Evolutionary conservation across 2,329 filamentous ascomycete genomes (phyloP).

Genomic region (Nemania sp.): DNA sequence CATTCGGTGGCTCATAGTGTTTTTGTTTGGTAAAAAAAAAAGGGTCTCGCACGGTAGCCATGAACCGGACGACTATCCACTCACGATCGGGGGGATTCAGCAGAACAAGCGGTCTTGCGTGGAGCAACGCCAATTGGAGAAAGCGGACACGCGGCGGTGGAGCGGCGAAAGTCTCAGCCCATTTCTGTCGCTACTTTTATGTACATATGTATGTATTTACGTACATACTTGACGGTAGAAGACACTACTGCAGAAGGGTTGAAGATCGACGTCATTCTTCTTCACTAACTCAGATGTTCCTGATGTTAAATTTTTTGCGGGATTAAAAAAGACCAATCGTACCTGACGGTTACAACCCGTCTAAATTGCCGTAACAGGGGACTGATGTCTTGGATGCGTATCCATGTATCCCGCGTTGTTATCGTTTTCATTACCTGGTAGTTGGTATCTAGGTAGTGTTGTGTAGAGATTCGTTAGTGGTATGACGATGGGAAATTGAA

Average conservation of each 20-base stretch:
- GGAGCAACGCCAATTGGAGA: conserved; percentile 10
- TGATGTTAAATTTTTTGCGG: conserved; percentile 15
- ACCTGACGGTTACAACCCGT: not conserved
- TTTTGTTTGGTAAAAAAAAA: not conserved
- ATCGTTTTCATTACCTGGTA: not conserved
- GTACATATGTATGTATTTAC: too few species aligned
- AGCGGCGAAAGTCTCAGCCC: conserved; percentile 10
- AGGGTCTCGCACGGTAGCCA: not conserved
- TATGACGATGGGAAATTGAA: not conserved
- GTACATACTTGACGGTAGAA: too few species aligned
- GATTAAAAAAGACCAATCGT: conserved; percentile 25
- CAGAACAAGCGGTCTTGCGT: not conserved
- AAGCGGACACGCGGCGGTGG: conserved; percentile 24
- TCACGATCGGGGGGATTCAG: conserved; percentile 22
- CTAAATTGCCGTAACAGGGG: not conserved
- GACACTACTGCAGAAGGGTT: conserved; percentile 5
- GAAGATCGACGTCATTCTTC: conserved; percentile 28
- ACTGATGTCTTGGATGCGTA: conserved; percentile 5
- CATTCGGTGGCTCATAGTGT: conserved; percentile 2
- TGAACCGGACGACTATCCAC: conserved; percentile 9
- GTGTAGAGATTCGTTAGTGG: not conserved
- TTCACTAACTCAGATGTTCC: not conserved
- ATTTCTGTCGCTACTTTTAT: not conserved
- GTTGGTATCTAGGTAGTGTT: not conserved
- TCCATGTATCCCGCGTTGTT: conserved; percentile 3